phyloP scores from a whole-genome alignment of 768 basidiomycete species.

The Leucocoprinus sp. region DNA sequence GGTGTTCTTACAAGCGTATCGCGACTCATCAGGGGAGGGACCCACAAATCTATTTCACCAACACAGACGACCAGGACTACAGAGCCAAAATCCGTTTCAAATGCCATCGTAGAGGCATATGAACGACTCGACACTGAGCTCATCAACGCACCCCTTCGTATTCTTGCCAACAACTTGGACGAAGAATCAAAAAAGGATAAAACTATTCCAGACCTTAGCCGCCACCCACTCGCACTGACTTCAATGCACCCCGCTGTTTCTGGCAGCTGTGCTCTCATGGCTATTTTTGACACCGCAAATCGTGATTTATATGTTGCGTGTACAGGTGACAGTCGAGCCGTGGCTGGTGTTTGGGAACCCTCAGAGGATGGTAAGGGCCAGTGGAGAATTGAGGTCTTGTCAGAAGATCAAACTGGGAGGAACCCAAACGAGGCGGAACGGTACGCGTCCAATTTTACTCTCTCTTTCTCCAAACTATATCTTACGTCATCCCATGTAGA shows the following conservation, averaged over 20 bases:
- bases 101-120: constrained; percentile 73
- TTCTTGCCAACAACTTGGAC: constrained; percentile 53
- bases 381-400: constrained; percentile 92
- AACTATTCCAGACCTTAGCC: constrained; percentile 54
- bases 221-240: constrained; percentile 61
- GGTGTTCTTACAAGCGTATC: constrained; percentile 14
- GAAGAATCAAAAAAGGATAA: constrained; percentile 42
- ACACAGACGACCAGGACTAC: constrained; percentile 20
- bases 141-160: constrained; percentile 63
- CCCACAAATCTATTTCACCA: constrained; percentile 31
- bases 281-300: constrained; percentile 78
- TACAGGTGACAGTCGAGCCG: constrained; percentile 91
- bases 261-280: constrained; percentile 85
- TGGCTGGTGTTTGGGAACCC: constrained; percentile 87
- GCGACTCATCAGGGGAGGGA: constrained; percentile 17
- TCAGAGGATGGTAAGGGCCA: constrained; percentile 53
- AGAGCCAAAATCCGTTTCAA: constrained; percentile 48
- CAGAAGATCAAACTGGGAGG: constrained; percentile 93
- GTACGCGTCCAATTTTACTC: constrained; percentile 33
- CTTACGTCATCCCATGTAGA: constrained; percentile 27
- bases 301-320: constrained; percentile 83
- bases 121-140: constrained; percentile 80
- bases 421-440: constrained; percentile 79
- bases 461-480: background rate
- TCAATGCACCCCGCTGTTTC: constrained; percentile 81